Conservation (phyloP, 2,329 filamentous ascomycete genomes). For the Colletotrichum musicola region DNA sequence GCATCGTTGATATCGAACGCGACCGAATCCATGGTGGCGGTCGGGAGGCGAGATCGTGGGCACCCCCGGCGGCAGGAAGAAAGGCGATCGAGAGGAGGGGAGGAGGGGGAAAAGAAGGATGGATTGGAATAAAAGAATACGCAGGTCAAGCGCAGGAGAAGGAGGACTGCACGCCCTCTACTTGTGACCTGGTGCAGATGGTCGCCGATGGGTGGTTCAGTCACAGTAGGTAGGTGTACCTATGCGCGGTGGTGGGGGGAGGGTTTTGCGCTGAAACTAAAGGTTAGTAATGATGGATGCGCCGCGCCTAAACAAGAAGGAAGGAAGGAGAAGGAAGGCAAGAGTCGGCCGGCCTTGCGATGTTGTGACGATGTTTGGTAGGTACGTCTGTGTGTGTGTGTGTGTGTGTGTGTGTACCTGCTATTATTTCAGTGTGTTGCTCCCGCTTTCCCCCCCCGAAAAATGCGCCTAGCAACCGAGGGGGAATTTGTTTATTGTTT, state of each 20-base stretch:
- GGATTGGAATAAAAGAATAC: constrained; percentile 14
- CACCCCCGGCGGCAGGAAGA: constrained; percentile 26
- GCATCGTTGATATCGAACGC: constrained; percentile 97
- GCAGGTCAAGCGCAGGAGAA: constrained; percentile 10
- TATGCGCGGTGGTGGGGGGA: too few species aligned
- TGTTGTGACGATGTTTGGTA: constrained; percentile 25
- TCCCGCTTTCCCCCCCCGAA: neutral
- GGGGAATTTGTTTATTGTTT: constrained; percentile 47
- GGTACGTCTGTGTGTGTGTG: neutral
- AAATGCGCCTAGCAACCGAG: constrained; percentile 45
- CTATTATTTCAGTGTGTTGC: too few species aligned
- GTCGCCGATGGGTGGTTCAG: too few species aligned
- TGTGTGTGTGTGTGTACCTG: neutral
- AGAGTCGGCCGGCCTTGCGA: constrained; percentile 8
- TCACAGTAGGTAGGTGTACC: too few species aligned
- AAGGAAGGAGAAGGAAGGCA: constrained; percentile 6
- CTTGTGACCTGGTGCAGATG: too few species aligned
- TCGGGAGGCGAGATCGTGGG: constrained; percentile 30
- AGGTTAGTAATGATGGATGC: constrained; percentile 33
- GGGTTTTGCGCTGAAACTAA: too few species aligned
- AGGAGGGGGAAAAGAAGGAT: constrained; percentile 1
- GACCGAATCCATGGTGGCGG: constrained; percentile 75
- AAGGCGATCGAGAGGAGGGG: constrained; percentile 33
- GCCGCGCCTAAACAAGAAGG: constrained; percentile 11
- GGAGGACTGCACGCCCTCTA: neutral